Conservation (phyloP, 2,329 filamentous ascomycete species). For the Xylaria sp. region DNA sequence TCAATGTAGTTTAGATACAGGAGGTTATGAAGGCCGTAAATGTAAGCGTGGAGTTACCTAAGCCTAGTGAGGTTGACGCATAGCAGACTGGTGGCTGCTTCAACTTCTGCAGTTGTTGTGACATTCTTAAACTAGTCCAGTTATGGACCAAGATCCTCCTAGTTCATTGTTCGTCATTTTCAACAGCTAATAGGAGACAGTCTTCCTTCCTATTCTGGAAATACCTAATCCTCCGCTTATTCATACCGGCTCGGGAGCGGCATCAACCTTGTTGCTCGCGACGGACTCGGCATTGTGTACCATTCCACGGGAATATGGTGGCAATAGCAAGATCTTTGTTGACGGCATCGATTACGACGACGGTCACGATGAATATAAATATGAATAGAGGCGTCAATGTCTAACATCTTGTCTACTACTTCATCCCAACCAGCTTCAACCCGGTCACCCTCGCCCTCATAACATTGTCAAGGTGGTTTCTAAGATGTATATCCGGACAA, state of each 20-base stretch:
- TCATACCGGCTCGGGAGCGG: slow-evolving; percentile 3
- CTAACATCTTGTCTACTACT: neutral
- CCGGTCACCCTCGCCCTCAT: neutral
- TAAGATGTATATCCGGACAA: slow-evolving; percentile 33
- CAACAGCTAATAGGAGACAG: neutral
- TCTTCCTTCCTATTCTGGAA: slow-evolving; percentile 20
- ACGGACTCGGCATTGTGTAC: slow-evolving; percentile 14
- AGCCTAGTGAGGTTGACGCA: no score
- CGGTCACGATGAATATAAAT: slow-evolving; percentile 22
- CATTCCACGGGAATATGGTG: slow-evolving; percentile 15
- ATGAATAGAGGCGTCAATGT: slow-evolving; percentile 26
- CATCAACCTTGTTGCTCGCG: slow-evolving; percentile 9
- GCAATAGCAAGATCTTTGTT: neutral
- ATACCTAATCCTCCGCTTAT: slow-evolving; percentile 3
- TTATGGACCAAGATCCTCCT: neutral
- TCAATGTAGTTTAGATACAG: no score
- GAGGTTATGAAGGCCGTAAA: no score
- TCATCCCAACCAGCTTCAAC: slow-evolving; percentile 9
- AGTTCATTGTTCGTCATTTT: neutral
- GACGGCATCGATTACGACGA: slow-evolving; percentile 2
- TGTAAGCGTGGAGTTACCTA: no score
- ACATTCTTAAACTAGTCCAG: neutral
- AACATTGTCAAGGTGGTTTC: neutral
- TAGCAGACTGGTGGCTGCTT: no score
- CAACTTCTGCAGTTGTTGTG: neutral